A percentile compares a stretch with the other conserved stretches of the same genome.
Evolutionary conservation across 1,139 yeast species (phyloP).

Genomic region (Yamadazyma epiphylla): DNA sequence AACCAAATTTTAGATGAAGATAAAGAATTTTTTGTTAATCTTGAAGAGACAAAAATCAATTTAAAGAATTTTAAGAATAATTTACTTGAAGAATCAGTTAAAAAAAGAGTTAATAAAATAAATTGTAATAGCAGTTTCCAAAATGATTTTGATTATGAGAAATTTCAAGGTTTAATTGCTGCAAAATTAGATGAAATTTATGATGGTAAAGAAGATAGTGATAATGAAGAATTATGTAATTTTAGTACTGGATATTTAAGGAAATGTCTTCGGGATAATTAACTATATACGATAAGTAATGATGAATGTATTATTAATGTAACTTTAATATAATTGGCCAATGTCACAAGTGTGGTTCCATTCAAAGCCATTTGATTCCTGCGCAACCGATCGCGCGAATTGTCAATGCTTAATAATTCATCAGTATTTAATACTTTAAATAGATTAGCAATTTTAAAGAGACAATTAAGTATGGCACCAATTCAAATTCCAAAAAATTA

Average conservation of each 20-base stretch:
- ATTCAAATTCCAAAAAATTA: constrained; percentile 50
- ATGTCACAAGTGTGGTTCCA: neutral
- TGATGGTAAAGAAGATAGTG: constrained; percentile 9
- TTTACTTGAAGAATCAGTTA: constrained; percentile 7
- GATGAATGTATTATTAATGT: no score
- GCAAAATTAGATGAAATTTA: constrained; percentile 23
- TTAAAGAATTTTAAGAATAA: constrained; percentile 3
- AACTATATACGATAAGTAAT: no score
- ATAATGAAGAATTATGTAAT: constrained; percentile 23
- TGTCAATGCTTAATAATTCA: constrained; percentile 8
- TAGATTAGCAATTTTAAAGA: constrained; percentile 10
- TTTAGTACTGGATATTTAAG: constrained; percentile 30
- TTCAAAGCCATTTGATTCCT: neutral
- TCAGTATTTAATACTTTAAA: constrained; percentile 6
- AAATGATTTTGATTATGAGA: constrained; percentile 24
- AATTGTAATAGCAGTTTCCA: constrained; percentile 1
- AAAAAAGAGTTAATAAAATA: constrained; percentile 3
- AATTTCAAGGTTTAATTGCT: constrained; percentile 22
- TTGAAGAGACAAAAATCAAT: constrained; percentile 20
- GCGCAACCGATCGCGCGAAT: constrained; percentile 2
- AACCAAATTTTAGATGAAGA: constrained; percentile 32
- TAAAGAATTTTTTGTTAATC: constrained; percentile 23
- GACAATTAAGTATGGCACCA: constrained; percentile 52
- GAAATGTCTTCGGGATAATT: constrained; percentile 23
- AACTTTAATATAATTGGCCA: constrained; percentile 5